Conservation (phyloP, 352 stramenopile species). For the Phytophthora ohioensis region DNA sequence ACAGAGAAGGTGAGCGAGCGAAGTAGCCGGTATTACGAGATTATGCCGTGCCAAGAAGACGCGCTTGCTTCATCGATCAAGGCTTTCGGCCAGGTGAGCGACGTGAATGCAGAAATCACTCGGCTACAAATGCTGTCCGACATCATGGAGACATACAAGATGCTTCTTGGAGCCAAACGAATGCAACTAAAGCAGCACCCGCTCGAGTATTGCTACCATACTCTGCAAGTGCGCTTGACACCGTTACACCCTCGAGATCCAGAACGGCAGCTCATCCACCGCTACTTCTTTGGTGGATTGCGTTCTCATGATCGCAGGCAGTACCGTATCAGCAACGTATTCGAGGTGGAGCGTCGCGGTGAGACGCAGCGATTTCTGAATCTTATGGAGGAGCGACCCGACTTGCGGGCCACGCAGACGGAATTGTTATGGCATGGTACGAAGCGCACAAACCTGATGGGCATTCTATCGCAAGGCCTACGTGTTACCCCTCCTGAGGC, state of each 20-base stretch:
- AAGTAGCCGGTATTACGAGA: constrained; percentile 82
- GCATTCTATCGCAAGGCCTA: constrained; percentile 85
- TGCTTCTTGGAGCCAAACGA: constrained; percentile 49
- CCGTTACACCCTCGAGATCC: constrained; percentile 37
- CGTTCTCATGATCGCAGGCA: constrained; percentile 23
- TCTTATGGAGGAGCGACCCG: constrained; percentile 46
- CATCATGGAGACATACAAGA: constrained; percentile 84
- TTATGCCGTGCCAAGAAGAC: constrained; percentile 81
- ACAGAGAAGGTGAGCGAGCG: constrained; percentile 77
- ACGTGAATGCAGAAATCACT: constrained; percentile 77
- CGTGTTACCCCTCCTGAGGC: constrained; percentile 89
- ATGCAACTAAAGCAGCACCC: constrained; percentile 19
- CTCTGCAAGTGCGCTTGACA: constrained; percentile 68
- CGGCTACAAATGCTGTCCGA: constrained; percentile 68
- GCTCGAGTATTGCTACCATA: constrained; percentile 84
- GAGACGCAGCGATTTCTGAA: constrained; percentile 61
- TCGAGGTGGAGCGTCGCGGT: constrained; percentile 67
- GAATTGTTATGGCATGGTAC: constrained; percentile 90
- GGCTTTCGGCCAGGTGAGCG: constrained; percentile 60
- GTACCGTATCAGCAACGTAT: constrained; percentile 74
- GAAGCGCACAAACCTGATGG: constrained; percentile 84
- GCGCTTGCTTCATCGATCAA: constrained; percentile 63
- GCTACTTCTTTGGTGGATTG: constrained; percentile 74
- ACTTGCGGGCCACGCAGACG: constrained; percentile 49
- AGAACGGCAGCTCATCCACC: constrained; percentile 59